Evolutionary conservation across 2,329 filamentous ascomycete genomes (phyloP).

Genomic region (Lojkania enalia): DNA sequence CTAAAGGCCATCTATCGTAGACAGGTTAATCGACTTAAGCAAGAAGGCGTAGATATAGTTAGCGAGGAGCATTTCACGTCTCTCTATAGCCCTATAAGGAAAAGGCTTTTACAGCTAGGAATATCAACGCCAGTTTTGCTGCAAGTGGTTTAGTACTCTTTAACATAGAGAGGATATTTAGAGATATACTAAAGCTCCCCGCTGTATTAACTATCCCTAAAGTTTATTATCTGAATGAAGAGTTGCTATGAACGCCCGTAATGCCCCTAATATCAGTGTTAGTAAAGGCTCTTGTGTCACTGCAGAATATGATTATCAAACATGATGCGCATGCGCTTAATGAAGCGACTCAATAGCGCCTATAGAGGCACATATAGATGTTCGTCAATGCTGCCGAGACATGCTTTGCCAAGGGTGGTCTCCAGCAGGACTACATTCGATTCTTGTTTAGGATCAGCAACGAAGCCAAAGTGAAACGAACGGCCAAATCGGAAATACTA

Average conservation of each 20-base stretch:
- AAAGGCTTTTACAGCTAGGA: neutral
- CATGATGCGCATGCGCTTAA: conserved; percentile 13
- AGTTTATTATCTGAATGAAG: neutral
- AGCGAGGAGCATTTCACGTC: conserved; percentile 2
- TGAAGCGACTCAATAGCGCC: conserved; percentile 14
- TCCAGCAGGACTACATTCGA: conserved; percentile 26
- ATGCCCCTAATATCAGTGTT: conserved; percentile 21
- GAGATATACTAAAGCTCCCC: conserved; percentile 21
- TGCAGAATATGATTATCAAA: conserved; percentile 13
- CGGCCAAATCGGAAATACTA: conserved; percentile 21
- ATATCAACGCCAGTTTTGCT: conserved; percentile 3
- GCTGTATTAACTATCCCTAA: conserved; percentile 3
- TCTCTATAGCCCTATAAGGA: conserved; percentile 2
- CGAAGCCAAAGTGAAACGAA: conserved; percentile 25
- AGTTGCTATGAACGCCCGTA: neutral
- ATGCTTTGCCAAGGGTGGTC: conserved; percentile 18
- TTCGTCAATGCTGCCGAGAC: conserved; percentile 22
- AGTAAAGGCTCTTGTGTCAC: conserved; percentile 13
- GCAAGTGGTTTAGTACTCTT: conserved; percentile 25
- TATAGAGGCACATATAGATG: conserved; percentile 3
- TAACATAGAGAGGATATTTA: conserved; percentile 30
- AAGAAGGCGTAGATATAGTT: neutral
- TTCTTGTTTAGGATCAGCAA: conserved; percentile 30
- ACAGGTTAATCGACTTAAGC: neutral
- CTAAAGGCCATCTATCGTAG: conserved; percentile 8